Evolutionary conservation across 768 basidiomycete species (phyloP).

Genomic region (Lactifluus subvellereus): DNA sequence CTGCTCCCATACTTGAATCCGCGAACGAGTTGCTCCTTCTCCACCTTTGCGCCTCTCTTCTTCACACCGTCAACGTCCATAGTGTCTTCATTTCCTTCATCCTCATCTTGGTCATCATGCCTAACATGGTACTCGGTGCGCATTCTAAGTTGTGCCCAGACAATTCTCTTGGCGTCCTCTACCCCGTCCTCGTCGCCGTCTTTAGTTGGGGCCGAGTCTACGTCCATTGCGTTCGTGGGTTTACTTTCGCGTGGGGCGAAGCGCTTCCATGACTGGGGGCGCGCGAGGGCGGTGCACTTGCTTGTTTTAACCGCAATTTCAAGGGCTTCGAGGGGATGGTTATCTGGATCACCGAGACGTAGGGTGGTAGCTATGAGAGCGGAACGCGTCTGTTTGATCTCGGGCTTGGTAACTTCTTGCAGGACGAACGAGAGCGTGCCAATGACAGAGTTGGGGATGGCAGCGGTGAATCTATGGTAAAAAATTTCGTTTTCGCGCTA

Average conservation of each 20-base stretch:
- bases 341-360: constrained; percentile 70
- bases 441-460: constrained; percentile 45
- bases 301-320: constrained; percentile 67
- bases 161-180: constrained; percentile 21
- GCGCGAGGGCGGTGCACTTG: constrained; percentile 70
- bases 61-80: constrained; percentile 35
- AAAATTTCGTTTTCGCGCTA: constrained; percentile 75
- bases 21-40: constrained; percentile 71
- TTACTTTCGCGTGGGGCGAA: constrained; percentile 40
- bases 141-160: constrained; percentile 39
- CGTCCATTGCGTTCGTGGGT: constrained; percentile 33
- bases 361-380: constrained; percentile 56
- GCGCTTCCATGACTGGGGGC: constrained; percentile 77
- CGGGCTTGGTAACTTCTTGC: constrained; percentile 51
- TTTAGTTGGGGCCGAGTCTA: constrained; percentile 18
- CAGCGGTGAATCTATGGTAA: constrained; percentile 43
- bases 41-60: constrained; percentile 46
- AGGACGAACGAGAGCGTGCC: constrained; percentile 66
- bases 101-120: constrained; percentile 24
- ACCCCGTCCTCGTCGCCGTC: constrained; percentile 21
- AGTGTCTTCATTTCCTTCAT: constrained; percentile 35
- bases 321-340: constrained; percentile 62
- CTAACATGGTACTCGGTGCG: constrained; percentile 56
- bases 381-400: constrained; percentile 65
- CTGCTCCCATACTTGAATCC: constrained; percentile 90